phyloP scores from a whole-genome alignment of 805 yeast species.

The Nakazawaea ishiwadae region DNA sequence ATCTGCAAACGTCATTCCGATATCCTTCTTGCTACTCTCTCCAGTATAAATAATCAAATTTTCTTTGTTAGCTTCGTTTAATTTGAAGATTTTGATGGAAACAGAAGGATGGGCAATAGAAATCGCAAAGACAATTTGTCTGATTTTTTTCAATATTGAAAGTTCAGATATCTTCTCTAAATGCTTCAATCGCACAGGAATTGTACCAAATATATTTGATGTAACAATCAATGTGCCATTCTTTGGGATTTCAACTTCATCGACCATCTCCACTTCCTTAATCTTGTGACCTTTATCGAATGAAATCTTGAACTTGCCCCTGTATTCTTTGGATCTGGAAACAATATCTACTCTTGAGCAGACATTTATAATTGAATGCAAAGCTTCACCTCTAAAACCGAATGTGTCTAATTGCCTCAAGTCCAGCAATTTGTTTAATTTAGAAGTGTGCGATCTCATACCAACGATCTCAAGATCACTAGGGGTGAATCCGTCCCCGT shows the following conservation, averaged over 20 bases:
- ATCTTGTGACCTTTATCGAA: constrained; percentile 17
- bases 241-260: too few species aligned
- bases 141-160: constrained; percentile 24
- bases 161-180: constrained; percentile 19
- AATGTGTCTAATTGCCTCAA: constrained; percentile 35
- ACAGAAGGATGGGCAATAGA: constrained; percentile 23
- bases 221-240: constrained; percentile 38
- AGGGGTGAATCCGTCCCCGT: constrained; percentile 65
- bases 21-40: not conserved
- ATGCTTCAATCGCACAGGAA: constrained; percentile 38
- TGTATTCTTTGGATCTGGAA: constrained; percentile 34
- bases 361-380: constrained; percentile 47
- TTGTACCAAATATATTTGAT: constrained; percentile 33
- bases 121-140: constrained; percentile 25
- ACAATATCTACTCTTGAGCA: constrained; percentile 39
- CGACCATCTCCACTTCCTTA: not conserved
- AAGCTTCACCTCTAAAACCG: constrained; percentile 76
- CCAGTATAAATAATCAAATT: constrained; percentile 8
- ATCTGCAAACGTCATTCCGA: constrained; percentile 6
- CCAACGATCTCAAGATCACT: constrained; percentile 47
- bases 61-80: not conserved
- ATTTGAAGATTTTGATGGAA: constrained; percentile 15
- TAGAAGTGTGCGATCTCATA: constrained; percentile 49
- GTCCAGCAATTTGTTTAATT: constrained; percentile 32
- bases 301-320: constrained; percentile 22